Evolutionary conservation across 352 stramenopile species (phyloP), one percentile per base, ranked within the genome.

Genomic region (Globisporangium mamillatum): DNA sequence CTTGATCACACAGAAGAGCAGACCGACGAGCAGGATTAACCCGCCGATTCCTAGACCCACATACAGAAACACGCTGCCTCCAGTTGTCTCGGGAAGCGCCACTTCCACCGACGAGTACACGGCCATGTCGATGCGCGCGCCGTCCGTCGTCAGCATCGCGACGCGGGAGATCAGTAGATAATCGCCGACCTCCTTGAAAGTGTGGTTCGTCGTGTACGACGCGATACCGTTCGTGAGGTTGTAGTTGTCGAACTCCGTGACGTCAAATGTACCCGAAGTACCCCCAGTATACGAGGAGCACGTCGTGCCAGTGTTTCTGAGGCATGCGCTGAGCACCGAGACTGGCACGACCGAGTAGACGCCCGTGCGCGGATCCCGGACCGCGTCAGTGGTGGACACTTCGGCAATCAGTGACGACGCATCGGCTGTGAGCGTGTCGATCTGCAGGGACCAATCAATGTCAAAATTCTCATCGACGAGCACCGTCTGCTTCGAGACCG

Each of bases 101-200:
- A 90, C 86, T 10, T 77, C 77, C 38, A 92, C 69, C 38, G 72
- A 87, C 52, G 83, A 92, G 72, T 94, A 94, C 36, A 94, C 87
- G 16, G 86, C 86, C 84, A 92, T 91, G 55, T 94, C 84, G 67
- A 94, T 78, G 34, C 84, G 86, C 22, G 88, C 74, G 18, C 86
- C 86, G 67, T 94, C 86, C 32, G 83, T 74, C 29, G 82, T 92
- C 60, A 85, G 70, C 84, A 92, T 90, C 12, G 77, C 82, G 38
- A 91, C 79, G 22, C 82, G 84, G 12, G 82, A 88, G 61, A 92
- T 82, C 71, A 94, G 79, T 48, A 84, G 77, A 71, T 89, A 92
- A 57, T 83, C 67, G 2, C 86, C 86, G 2, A 82, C 78, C 24
- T 78, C 77, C 1, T 70, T 63, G 55, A 94, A 92, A 25, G 76